These are phyloP conservation scores for Knoxia roxburghii DNA, from an alignment of 257 asterid species.

Conservation along the genomic window DNA sequence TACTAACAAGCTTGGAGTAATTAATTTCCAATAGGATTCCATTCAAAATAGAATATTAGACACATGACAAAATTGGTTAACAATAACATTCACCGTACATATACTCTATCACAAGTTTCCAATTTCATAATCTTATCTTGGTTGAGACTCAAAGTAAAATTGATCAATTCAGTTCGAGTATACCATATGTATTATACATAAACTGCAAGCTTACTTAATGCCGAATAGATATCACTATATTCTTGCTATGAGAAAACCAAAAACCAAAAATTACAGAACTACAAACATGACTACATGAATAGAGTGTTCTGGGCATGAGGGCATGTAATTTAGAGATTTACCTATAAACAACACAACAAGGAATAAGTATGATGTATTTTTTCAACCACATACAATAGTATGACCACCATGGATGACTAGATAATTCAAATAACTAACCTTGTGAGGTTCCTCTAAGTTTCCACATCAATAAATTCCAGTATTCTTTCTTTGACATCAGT, in stretches of 20 bases:
- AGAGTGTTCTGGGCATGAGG: neutral
- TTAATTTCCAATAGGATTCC: neutral
- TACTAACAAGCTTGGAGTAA: too few relatives aligned
- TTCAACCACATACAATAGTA: neutral
- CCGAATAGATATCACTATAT: neutral
- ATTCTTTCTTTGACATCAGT: constrained; percentile 97
- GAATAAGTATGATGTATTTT: neutral
- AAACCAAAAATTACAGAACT: neutral
- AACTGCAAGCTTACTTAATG: neutral
- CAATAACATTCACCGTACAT: neutral
- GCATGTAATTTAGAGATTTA: neutral
- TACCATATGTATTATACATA: neutral
- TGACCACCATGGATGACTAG: neutral
- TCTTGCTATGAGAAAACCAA: too few relatives aligned
- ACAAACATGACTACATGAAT: neutral
- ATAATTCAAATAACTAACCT: constrained; percentile 45
- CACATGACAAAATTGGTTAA: neutral
- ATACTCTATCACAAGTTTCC: neutral
- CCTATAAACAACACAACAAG: neutral
- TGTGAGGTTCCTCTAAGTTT: constrained; percentile 95
- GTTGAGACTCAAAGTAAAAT: neutral
- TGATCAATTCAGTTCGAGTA: neutral
- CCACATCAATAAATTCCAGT: constrained; percentile 96
- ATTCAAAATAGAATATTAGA: neutral
- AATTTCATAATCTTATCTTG: neutral